Percentiles rank a stretch among this genome's conserved stretches.
These are phyloP conservation scores for Spinacia oleracea DNA, from an alignment of 179 eudicot species.

Conservation along the genomic window DNA sequence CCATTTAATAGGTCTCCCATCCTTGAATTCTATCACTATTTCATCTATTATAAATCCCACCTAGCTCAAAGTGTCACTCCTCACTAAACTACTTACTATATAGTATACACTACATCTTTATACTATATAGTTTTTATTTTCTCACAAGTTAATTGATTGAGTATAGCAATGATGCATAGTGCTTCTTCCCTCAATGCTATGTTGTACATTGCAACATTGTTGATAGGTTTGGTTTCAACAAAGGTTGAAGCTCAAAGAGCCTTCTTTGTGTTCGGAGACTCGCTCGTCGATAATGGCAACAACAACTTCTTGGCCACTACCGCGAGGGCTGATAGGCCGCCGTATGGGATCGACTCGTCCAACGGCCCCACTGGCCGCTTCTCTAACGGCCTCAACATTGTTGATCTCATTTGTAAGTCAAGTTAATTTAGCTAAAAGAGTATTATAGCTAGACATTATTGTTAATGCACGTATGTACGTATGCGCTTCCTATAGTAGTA, in stretches of 20 bases:
- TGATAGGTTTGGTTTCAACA: conserved; percentile 16
- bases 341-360: conserved; percentile 52
- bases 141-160: too few species aligned
- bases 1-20: conserved; percentile 36
- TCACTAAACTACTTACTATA: not conserved
- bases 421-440: not conserved
- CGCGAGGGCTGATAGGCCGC: conserved; percentile 47
- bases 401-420: conserved; percentile 43
- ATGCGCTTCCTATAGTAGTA: not conserved
- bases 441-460: not conserved
- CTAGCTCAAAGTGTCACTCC: not conserved
- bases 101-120: not conserved
- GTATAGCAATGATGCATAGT: too few species aligned
- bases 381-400: conserved; percentile 50
- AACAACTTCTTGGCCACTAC: conserved; percentile 46
- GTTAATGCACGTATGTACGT: not conserved
- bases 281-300: conserved; percentile 52
- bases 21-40: conserved; percentile 13
- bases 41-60: conserved; percentile 13
- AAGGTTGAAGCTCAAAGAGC: conserved; percentile 41
- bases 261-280: conserved; percentile 52
- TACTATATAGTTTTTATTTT: not conserved
- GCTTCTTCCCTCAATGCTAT: conserved; percentile 11
- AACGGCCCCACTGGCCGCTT: conserved; percentile 48
- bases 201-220: conserved; percentile 8